Evolutionary conservation across 352 stramenopile genomes (phyloP).

Genomic region (Albugo laibachii): DNA sequence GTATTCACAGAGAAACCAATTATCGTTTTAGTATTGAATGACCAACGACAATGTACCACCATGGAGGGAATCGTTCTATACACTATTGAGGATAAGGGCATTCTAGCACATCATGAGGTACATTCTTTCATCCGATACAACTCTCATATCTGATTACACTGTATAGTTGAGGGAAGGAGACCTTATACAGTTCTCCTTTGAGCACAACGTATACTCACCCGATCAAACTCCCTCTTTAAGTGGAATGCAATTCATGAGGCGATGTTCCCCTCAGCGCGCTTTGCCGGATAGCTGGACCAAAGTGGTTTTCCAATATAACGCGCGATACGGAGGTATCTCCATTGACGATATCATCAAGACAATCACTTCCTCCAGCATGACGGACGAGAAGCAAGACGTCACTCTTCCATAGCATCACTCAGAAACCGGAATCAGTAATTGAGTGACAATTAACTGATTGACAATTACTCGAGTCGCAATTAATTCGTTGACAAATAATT

Average conservation of each 20-base stretch:
- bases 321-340: slow-evolving; percentile 29
- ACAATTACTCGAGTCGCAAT: no score
- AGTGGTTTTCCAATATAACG: slow-evolving; percentile 65
- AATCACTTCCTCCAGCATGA: no score
- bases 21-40: slow-evolving; percentile 47
- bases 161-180: slow-evolving; percentile 47
- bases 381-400: no score
- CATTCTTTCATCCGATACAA: background rate
- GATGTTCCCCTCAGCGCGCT: slow-evolving; percentile 61
- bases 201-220: slow-evolving; percentile 27
- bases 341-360: slow-evolving; percentile 38
- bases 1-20: slow-evolving; percentile 40
- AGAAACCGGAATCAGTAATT: no score
- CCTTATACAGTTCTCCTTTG: slow-evolving; percentile 58
- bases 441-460: no score
- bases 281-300: slow-evolving; percentile 80
- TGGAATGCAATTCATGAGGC: slow-evolving; percentile 39
- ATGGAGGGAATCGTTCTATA: slow-evolving; percentile 51
- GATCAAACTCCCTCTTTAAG: slow-evolving; percentile 23
- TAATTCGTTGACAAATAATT: no score
- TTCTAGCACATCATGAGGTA: slow-evolving; percentile 50
- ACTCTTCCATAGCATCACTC: no score
- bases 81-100: slow-evolving; percentile 14
- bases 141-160: background rate
- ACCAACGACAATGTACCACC: slow-evolving; percentile 27